Conservation (phyloP, 2,329 filamentous ascomycete genomes). For the Tympanopsis confertula region DNA sequence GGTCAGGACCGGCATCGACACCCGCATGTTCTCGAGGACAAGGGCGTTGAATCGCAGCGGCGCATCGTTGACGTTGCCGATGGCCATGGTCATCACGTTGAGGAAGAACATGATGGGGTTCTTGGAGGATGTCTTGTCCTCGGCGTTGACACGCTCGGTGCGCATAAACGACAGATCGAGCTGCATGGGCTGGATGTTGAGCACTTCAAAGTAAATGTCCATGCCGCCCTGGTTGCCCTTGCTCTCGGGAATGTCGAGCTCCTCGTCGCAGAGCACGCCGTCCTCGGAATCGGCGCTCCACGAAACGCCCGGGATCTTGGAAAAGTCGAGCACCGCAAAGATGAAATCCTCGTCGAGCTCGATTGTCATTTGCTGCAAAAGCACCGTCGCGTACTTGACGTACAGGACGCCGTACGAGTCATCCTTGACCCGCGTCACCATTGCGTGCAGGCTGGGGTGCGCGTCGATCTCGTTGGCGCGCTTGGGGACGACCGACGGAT, state of each 20-base stretch:
- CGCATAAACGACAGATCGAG: constrained; percentile 93
- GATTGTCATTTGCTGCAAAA: constrained; percentile 95
- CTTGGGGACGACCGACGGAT: constrained; percentile 95
- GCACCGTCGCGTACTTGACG: constrained; percentile 90
- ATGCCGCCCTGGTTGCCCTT: constrained; percentile 72
- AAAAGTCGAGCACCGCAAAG: constrained; percentile 87
- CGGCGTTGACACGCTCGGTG: constrained; percentile 89
- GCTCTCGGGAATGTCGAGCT: constrained; percentile 83
- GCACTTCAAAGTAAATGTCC: constrained; percentile 93
- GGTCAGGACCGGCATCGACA: constrained; percentile 73
- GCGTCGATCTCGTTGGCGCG: constrained; percentile 91
- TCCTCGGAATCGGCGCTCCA: constrained; percentile 71
- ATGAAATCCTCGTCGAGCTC: constrained; percentile 98
- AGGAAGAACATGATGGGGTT: constrained; percentile 98
- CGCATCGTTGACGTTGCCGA: constrained; percentile 97
- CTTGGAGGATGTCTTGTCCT: constrained; percentile 79
- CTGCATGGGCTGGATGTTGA: constrained; percentile 97
- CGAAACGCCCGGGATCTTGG: constrained; percentile 78
- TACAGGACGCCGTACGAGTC: constrained; percentile 96
- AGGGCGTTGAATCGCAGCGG: constrained; percentile 87
- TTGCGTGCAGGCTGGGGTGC: constrained; percentile 85
- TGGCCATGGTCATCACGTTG: constrained; percentile 97
- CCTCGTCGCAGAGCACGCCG: constrained; percentile 72
- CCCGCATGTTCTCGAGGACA: constrained; percentile 86
- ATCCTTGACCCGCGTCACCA: constrained; percentile 90